phyloP scores from a whole-genome alignment of 805 yeast species.

The Debaryomyces maramus region DNA sequence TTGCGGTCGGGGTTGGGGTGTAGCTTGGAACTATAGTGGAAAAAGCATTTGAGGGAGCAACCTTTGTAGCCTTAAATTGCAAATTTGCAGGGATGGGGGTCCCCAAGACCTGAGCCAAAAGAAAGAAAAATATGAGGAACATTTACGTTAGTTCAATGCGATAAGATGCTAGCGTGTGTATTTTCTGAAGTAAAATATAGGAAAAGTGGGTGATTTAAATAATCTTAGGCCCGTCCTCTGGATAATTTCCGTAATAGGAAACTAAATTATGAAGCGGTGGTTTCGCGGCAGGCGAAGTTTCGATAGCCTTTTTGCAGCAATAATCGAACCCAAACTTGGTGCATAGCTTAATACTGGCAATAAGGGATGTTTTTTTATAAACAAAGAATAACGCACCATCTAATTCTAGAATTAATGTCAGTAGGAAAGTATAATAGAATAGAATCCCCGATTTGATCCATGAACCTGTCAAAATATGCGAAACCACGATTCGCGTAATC shows the following conservation, averaged over 20 bases:
- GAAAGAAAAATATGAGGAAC: background rate
- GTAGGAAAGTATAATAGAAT: no score
- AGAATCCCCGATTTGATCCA: no score
- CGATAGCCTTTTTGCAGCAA: background rate
- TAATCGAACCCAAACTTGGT: no score
- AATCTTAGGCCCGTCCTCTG: background rate
- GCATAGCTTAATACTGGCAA: no score
- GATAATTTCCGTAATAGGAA: background rate
- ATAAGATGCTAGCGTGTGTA: no score
- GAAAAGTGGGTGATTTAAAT: background rate
- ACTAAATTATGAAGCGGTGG: background rate
- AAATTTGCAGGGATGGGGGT: conserved; percentile 34
- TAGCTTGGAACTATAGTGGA: conserved; percentile 19
- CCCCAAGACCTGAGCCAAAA: conserved; percentile 9
- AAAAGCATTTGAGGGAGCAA: conserved; percentile 8
- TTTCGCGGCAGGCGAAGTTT: background rate
- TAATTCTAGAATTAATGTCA: no score
- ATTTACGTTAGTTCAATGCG: background rate
- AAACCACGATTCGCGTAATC: no score
- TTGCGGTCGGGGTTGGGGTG: conserved; percentile 15
- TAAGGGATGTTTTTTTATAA: no score
- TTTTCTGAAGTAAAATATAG: no score
- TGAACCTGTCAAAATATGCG: no score
- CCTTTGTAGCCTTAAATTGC: conserved; percentile 19
- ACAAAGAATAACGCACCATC: no score